Percentiles rank a stretch among this genome's conserved stretches.
Evolutionary conservation across 306 rosid genomes (phyloP).

Genomic region (Elaeagnus macrophylla): DNA sequence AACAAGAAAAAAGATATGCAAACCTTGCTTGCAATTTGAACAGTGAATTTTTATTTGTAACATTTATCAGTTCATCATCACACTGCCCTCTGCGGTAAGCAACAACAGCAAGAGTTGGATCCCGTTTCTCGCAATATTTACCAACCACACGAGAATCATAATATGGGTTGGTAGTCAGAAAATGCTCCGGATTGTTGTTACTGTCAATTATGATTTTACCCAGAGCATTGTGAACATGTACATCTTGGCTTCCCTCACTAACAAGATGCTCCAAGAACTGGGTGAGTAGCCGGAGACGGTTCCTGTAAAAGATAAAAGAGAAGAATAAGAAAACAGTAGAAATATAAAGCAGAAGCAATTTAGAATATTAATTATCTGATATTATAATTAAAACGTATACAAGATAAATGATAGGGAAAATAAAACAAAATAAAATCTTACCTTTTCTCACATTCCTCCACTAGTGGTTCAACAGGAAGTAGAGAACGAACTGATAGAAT

Average conservation of each 20-base stretch:
- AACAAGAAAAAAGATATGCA: constrained; percentile 20
- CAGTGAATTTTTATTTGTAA: constrained; percentile 87
- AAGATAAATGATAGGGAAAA: constrained; percentile 2
- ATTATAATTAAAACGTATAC: too few relatives aligned
- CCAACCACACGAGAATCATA: constrained; percentile 98
- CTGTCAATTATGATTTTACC: constrained; percentile 96
- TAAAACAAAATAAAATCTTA: constrained; percentile 15
- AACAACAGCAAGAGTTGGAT: constrained; percentile 93
- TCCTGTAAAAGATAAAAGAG: too few relatives aligned
- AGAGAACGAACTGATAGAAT: constrained; percentile 96
- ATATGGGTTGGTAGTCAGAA: constrained; percentile 94
- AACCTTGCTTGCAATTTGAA: constrained; percentile 98
- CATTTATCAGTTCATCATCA: constrained; percentile 87
- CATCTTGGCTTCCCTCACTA: constrained; percentile 98
- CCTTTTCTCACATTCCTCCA: constrained; percentile 96
- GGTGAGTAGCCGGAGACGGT: constrained; percentile 81
- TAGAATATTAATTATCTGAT: too few relatives aligned
- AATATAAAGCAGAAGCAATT: too few relatives aligned
- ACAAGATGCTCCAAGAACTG: constrained; percentile 97
- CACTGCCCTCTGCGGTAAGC: constrained; percentile 95
- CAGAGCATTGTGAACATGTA: constrained; percentile 93
- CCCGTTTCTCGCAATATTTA: constrained; percentile 92
- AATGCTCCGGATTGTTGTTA: constrained; percentile 94
- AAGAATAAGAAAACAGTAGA: too few relatives aligned
- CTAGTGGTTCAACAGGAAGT: constrained; percentile 95